These are phyloP conservation scores for Dalbergia cochinchinensis DNA, from an alignment of 306 rosid species.

Conservation along the genomic window DNA sequence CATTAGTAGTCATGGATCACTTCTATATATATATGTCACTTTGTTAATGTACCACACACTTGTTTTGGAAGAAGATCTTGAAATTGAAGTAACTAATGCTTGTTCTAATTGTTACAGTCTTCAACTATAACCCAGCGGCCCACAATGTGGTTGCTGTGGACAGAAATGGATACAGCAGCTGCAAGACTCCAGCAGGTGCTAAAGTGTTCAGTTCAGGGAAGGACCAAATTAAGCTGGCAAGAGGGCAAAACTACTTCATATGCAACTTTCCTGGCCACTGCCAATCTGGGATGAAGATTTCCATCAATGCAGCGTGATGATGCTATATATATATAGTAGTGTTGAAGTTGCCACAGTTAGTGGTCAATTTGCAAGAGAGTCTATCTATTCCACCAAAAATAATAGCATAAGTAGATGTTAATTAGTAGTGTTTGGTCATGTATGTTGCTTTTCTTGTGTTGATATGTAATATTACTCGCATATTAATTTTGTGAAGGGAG, in stretches of 20 bases:
- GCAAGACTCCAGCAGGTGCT: slow-evolving; percentile 61
- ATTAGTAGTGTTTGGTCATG: background rate
- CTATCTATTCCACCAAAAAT: background rate
- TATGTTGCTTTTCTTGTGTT: background rate
- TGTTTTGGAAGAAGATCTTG: background rate
- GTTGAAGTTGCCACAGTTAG: background rate
- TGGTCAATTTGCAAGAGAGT: background rate
- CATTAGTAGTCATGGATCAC: background rate
- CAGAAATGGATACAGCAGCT: slow-evolving; percentile 50
- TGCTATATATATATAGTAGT: background rate
- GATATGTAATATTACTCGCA: background rate
- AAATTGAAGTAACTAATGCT: background rate
- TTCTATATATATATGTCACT: background rate
- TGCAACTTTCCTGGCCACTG: slow-evolving; percentile 75
- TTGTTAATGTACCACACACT: background rate
- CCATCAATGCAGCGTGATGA: slow-evolving; percentile 53
- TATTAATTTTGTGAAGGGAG: slow-evolving; percentile 16
- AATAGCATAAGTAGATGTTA: background rate
- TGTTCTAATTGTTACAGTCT: slow-evolving; percentile 52
- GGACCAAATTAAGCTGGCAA: slow-evolving; percentile 59
- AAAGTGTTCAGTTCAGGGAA: slow-evolving; percentile 60
- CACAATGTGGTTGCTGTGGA: slow-evolving; percentile 77
- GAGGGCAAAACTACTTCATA: slow-evolving; percentile 67
- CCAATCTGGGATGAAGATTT: slow-evolving; percentile 15
- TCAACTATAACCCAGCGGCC: slow-evolving; percentile 54